Evolutionary conservation across 2,329 filamentous ascomycete genomes (phyloP), one percentile per base, ranked within the genome.

Genomic region (Metarhizium rileyi): DNA sequence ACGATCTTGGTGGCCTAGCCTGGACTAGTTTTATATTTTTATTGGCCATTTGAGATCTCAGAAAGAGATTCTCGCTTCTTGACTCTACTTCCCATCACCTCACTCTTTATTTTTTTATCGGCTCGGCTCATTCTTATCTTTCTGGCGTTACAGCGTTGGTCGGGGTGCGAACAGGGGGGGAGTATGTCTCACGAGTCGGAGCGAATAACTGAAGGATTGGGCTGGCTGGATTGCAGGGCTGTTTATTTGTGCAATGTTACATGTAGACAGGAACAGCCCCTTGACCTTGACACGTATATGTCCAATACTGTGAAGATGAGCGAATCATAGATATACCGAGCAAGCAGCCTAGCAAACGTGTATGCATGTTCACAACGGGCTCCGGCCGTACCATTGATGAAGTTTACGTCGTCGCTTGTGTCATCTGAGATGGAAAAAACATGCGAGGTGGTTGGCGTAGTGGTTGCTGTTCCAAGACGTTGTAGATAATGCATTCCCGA

Each of bases 81-180:
- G 5, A 20, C 10, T 7, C n/a, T 33, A 10, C 5, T 33, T 5
- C 8, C 16, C 38, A 16, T 12, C 38, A 2, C 4, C 25, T 42
- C 38, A 25, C 38, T 42, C 38, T 14, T 42, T 42, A 5, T 20
- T 23, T 28, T 33, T 35, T 22, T 23, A 22, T 30, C 10, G 18
- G 10, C 26, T 44, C 20, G 20, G 16, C 9, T 20, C 45, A 5
- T 4, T 47, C 23, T 16, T 33, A 20, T 18, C n/a, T 35, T 43
- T 46, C 43, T 46, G 44, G 48, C 44, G 48, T 50, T 50, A 20
- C 28, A 50, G 48, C 48, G 48, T 46, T 50, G 48, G 43, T 14
- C 7, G n/a, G 35, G 20, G 20, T 38, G 18, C 35, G 35, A 7
- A 38, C 27, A 16, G 18, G 18, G 26, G n/a, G 4, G 42, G 18